Evolutionary conservation across 2,329 filamentous ascomycete genomes (phyloP), one percentile per base, ranked within the genome.

Genomic region (Plenodomus lindquistii): DNA sequence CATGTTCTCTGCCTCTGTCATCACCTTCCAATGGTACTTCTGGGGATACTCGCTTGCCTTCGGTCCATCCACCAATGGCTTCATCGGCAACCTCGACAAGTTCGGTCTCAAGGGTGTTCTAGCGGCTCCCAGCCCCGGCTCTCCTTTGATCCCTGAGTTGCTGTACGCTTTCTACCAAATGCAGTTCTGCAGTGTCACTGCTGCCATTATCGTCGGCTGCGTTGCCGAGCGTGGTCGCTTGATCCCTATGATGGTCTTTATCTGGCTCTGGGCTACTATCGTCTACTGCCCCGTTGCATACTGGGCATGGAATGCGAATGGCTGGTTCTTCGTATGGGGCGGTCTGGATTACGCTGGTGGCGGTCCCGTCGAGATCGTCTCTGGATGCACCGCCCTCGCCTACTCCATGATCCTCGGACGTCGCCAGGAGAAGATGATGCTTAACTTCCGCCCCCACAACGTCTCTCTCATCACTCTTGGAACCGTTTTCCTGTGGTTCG

Each of bases 361-460:
- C 65, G 92, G 93, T 44, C 94, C 94, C 60, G 94, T 99, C 81
- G 94, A 99, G 77, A 97, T 99, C 65, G 89, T 85, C 52, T 97
- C 94, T 48, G 94, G 94, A 71, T 80, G 96, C 76, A 94, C 91
- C 37, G 94, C 93, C 22, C 81, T 97, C 39, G 94, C 94, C 59
- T 99, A 97, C 79, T 96, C 92, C 2, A 88, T 90, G 89, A 86
- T 97, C 31, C 88, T 99, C 52, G 94, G 94, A 61, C 89, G 91
- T 68, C 91, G 94, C 60, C 94, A 97, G 78, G 93, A 97, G 79
- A 94, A 91, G 79, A 97, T 97, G 91, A 97, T 97, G 90, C 85
- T 97, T 76, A 97, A 97, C 83, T 97, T 97, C 84, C 90, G 94
- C 61, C 94, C 94, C 16, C 94, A 99, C 81, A 99, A 99, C 79